Base-by-base conservation (phyloP, 148 eudicot species). In the Vaccinium corymbosum region DNA sequence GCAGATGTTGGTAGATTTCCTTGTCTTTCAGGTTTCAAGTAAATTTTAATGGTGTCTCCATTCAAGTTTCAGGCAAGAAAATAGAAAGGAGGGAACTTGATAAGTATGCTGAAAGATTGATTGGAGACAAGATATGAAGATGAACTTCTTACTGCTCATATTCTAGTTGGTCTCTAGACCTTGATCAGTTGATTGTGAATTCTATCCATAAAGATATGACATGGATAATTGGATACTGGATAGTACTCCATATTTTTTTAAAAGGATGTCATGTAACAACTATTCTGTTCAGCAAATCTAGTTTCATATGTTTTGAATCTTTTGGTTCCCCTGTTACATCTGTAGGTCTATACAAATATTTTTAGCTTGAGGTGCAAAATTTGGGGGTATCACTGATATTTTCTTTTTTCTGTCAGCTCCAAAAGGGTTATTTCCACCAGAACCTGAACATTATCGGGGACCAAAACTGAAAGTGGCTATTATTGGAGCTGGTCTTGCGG, bases 401-500 rank as follows among this genome's bases (percentile, higher is more conserved):
- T 70, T 87, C 56, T 66, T 76, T 81, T 62, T 49, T 50, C 75
- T 88, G 82, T 89, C 96, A 94, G 99, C 99, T 89, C 97, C 99
- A 35, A 97, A 93, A 85, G 99, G 99, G 46, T 89, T 97, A 83
- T 97, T 97, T 88, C 99, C 98, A 85, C 94, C 98, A 13, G 99
- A 97, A 86, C 99, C 99, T 81, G 90, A 91, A 85, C 89, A 86
- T 25, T 97, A 97, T 85, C 87, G 85, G 27, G 99, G 99, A 59
- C 99, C 99, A 62, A 97, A 97, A 90, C 94, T 97, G 32, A 97
- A 94, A 91, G 95, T 94, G 81, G 98, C 99, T 53, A 97, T 97
- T 42, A 93, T 97, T 72, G 99, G 99, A 80, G 91, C 99, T 83
- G 99, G 99, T 78, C 97, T 97, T 85, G 99, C 99, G 13, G 99